A percentile compares a stretch with the other conserved stretches of the same genome.
Conservation (phyloP, 257 asterid species). For the Solanum chaucha region DNA sequence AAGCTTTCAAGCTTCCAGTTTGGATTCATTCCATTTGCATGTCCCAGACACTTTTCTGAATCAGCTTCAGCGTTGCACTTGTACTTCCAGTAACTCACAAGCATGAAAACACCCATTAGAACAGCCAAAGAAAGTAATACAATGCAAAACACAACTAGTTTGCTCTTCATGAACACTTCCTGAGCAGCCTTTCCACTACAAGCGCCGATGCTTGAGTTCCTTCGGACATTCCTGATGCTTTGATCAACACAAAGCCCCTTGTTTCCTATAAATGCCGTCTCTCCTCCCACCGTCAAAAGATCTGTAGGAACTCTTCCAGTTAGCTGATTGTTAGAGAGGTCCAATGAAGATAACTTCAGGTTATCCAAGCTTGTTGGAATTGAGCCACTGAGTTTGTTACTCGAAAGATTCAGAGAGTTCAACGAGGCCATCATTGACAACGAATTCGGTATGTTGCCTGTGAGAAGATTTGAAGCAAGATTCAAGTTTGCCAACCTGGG, state of each 20-base stretch:
- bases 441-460: constrained; percentile 3
- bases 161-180: background rate
- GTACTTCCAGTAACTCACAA: background rate
- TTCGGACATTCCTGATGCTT: background rate
- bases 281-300: background rate
- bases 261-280: constrained; percentile 9
- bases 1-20: background rate
- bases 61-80: background rate
- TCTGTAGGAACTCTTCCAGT: constrained; percentile 2
- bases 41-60: background rate
- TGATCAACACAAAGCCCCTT: constrained; percentile 7
- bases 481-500: constrained; percentile 2
- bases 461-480: constrained; percentile 4
- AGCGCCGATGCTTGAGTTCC: background rate
- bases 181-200: background rate
- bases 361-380: constrained; percentile 5
- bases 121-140: background rate
- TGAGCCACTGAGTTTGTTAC: constrained; percentile 4
- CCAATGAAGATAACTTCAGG: constrained; percentile 5
- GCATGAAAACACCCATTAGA: background rate
- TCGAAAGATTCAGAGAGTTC: constrained; percentile 12
- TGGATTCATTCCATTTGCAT: background rate
- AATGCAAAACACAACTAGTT: background rate
- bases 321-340: constrained; percentile 12
- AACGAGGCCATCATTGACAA: background rate